Evolutionary conservation across 352 stramenopile genomes (phyloP), one percentile per base, ranked within the genome.

Genomic region (Globisporangium carolinianum): DNA sequence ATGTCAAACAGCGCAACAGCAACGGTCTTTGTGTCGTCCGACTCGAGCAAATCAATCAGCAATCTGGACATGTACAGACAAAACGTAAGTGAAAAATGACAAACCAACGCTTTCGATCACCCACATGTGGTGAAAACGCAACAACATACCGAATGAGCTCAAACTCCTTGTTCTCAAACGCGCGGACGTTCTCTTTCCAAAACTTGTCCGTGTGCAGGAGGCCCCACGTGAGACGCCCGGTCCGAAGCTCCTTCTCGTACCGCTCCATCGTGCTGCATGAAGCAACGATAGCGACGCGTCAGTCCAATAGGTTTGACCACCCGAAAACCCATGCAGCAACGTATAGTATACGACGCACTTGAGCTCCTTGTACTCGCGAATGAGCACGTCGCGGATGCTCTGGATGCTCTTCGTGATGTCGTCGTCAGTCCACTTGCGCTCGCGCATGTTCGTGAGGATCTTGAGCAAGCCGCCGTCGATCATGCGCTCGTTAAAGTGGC

Each of bases 101-200:
- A 32, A 32, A 32, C 24, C 24, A 32, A 32, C 24, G 2, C 24
- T 2, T 32, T 32, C 24, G 3, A 32, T 32, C 24, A 32, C 24
- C 24, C 24, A 32, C 24, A 32, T 32, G 24, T 32, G 24, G 24
- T 32, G 24, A 32, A 32, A 3, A 32, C 2, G 3, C 24, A 32
- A 32, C 24, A 14, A 67, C 80, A 47, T 58, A 93, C 85, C 80
- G 79, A 62, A 97, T 89, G 45, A 95, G 75, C 51, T 91, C 83
- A 65, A 99, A 99, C 61, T 99, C 94, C 60, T 97, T 97, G 59
- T 91, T 89, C 68, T 98, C 95, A 62, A 98, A 96, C 61, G 93
- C 91, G 70, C 96, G 96, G 42, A 96, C 96, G 77, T 99, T 98
- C 70, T 99, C 96, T 62, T 97, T 96, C 94, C 97, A 99, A 70